phyloP scores from a whole-genome alignment of 352 stramenopile genomes.

The Albugo laibachii region DNA sequence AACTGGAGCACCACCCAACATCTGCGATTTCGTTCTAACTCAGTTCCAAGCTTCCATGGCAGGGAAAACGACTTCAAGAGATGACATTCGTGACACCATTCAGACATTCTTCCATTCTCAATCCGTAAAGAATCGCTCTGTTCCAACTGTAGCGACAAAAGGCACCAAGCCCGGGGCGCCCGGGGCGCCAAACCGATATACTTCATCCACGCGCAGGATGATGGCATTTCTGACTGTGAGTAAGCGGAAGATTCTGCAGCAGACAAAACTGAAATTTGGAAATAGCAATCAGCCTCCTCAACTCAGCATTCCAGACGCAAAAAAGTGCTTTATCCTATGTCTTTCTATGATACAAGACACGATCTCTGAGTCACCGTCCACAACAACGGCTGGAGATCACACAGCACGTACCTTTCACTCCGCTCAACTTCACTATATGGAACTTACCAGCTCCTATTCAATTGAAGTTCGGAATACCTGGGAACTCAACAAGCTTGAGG shows the following conservation, averaged over 20 bases:
- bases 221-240: conserved; percentile 44
- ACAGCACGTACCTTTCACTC: neutral
- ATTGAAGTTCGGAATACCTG: conserved; percentile 42
- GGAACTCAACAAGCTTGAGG: conserved; percentile 26
- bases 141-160: neutral
- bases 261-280: conserved; percentile 1
- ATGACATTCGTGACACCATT: neutral
- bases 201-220: conserved; percentile 18
- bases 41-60: no score
- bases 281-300: neutral
- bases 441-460: conserved; percentile 40
- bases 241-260: conserved; percentile 30
- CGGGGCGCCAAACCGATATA: neutral
- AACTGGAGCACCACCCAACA: neutral
- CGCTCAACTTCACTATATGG: conserved; percentile 25
- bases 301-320: conserved; percentile 16
- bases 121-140: neutral
- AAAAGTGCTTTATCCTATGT: conserved; percentile 48
- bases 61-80: neutral
- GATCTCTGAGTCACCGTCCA: neutral
- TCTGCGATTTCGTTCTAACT: neutral
- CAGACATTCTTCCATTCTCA: neutral
- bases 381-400: conserved; percentile 7
- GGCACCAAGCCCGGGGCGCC: neutral
- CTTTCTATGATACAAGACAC: conserved; percentile 27